Conservation (phyloP, 2,329 filamentous ascomycete genomes). For the Ilyonectria destructans region DNA sequence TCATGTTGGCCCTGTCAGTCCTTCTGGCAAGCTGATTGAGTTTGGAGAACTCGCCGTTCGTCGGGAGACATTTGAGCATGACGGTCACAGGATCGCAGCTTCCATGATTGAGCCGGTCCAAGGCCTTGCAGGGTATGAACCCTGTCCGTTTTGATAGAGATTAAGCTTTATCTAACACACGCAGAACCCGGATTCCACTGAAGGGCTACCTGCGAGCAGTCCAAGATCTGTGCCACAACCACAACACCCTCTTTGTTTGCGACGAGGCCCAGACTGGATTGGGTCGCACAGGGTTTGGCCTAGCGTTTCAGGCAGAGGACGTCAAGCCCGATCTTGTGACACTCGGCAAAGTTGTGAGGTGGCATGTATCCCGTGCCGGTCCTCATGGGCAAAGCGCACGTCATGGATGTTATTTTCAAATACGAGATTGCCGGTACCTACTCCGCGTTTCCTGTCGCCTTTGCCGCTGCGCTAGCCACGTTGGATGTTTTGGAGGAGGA, state of each 20-base stretch:
- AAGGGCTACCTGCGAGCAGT: constrained; percentile 79
- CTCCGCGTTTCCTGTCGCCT: constrained; percentile 11
- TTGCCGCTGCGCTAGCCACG: constrained; percentile 19
- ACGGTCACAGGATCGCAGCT: constrained; percentile 14
- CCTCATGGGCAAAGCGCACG: constrained; percentile 20
- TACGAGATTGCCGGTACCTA: constrained; percentile 20
- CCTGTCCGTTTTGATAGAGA: no score
- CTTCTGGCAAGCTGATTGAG: constrained; percentile 26
- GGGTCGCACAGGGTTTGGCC: constrained; percentile 87
- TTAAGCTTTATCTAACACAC: neutral
- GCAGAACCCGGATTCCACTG: constrained; percentile 26
- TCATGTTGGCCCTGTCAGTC: constrained; percentile 25
- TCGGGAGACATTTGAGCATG: constrained; percentile 19
- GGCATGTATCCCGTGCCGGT: neutral
- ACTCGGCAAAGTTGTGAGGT: neutral
- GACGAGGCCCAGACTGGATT: constrained; percentile 97
- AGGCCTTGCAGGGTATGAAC: constrained; percentile 65
- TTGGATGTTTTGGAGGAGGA: constrained; percentile 21
- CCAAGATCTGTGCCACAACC: constrained; percentile 86
- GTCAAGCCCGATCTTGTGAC: constrained; percentile 12
- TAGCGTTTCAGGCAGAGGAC: constrained; percentile 65
- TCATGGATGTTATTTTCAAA: constrained; percentile 12
- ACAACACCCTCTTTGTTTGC: constrained; percentile 92
- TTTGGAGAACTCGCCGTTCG: constrained; percentile 28
- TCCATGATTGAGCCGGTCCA: constrained; percentile 77